phyloP scores from a whole-genome alignment of 2,329 filamentous ascomycete genomes.

The Zasmidium cellare region DNA sequence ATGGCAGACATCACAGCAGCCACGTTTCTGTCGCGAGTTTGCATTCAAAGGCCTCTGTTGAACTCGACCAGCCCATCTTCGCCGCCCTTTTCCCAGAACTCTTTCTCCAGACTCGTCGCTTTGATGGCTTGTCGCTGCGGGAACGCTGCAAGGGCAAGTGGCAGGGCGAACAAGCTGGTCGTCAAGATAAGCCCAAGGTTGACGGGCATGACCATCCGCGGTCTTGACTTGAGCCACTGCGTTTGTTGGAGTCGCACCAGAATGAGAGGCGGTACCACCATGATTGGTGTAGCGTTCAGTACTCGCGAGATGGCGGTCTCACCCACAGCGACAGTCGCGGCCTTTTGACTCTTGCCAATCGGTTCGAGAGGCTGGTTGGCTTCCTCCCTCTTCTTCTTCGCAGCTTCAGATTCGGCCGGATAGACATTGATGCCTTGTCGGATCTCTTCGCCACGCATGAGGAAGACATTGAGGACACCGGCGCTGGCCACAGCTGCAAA shows the following conservation, averaged over 20 bases:
- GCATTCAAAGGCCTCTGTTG: constrained; percentile 78
- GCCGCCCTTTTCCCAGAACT: constrained; percentile 82
- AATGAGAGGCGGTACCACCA: constrained; percentile 88
- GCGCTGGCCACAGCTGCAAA: constrained; percentile 94
- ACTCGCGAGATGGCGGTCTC: constrained; percentile 92
- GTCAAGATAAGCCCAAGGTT: constrained; percentile 85
- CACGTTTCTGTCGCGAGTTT: not conserved
- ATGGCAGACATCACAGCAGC: no score
- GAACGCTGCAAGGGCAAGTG: constrained; percentile 86
- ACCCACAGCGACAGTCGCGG: constrained; percentile 83
- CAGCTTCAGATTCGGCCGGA: constrained; percentile 71
- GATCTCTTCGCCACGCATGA: constrained; percentile 98
- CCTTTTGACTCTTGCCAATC: constrained; percentile 84
- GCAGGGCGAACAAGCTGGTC: constrained; percentile 85
- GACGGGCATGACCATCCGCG: constrained; percentile 73
- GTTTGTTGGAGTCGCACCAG: constrained; percentile 82
- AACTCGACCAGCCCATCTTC: constrained; percentile 86
- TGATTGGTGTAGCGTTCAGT: constrained; percentile 92
- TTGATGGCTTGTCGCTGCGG: constrained; percentile 84
- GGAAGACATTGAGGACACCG: constrained; percentile 89
- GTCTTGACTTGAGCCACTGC: constrained; percentile 76
- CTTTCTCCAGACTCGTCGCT: constrained; percentile 74
- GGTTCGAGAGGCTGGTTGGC: constrained; percentile 42
- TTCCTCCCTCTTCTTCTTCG: constrained; percentile 57
- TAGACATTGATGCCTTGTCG: constrained; percentile 89